Percentiles rank a stretch among this genome's conserved stretches.
Conservation (phyloP, 1,284 basidiomycete genomes). For the Meira nashicola region DNA sequence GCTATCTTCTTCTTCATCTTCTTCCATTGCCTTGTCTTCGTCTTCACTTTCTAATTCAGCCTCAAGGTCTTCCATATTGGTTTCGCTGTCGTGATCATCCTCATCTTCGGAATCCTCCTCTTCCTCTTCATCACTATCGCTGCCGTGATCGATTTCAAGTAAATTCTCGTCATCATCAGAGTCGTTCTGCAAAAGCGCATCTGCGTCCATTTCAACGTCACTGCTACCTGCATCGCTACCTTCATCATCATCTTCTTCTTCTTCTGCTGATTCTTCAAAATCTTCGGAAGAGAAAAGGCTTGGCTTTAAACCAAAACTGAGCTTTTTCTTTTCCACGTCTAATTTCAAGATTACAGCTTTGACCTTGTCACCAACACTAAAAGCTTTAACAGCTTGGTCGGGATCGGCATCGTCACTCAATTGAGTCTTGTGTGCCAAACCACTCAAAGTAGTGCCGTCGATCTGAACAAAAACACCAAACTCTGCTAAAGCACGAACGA, state of each 20-base stretch:
- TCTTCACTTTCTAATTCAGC: conserved; percentile 21
- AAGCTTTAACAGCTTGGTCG: conserved; percentile 69
- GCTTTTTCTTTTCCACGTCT: conserved; percentile 68
- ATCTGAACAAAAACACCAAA: conserved; percentile 91
- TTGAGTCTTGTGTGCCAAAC: conserved; percentile 77
- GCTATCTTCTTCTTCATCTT: conserved; percentile 16
- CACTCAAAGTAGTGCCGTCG: conserved; percentile 73
- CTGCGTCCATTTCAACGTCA: conserved; percentile 16
- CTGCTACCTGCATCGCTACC: conserved; percentile 12
- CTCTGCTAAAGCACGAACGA: conserved; percentile 62
- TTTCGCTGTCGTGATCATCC: conserved; percentile 10
- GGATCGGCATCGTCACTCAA: conserved; percentile 56
- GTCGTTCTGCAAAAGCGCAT: conserved; percentile 19
- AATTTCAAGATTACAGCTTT: conserved; percentile 72
- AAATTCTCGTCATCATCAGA: conserved; percentile 29
- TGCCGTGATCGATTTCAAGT: conserved; percentile 2
- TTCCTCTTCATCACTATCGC: conserved; percentile 30
- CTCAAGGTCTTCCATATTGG: conserved; percentile 14
- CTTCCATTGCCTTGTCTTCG: conserved; percentile 19
- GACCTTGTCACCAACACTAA: conserved; percentile 80
- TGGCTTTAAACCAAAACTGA: conserved; percentile 84
- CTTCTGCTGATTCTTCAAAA: conserved; percentile 46
- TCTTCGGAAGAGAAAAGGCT: conserved; percentile 66
- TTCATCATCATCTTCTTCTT: conserved; percentile 49
- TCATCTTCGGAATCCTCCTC: conserved; percentile 1